Evolutionary conservation across 2,329 filamentous ascomycete species (phyloP).

Genomic region (Xenoacremonium recifei): DNA sequence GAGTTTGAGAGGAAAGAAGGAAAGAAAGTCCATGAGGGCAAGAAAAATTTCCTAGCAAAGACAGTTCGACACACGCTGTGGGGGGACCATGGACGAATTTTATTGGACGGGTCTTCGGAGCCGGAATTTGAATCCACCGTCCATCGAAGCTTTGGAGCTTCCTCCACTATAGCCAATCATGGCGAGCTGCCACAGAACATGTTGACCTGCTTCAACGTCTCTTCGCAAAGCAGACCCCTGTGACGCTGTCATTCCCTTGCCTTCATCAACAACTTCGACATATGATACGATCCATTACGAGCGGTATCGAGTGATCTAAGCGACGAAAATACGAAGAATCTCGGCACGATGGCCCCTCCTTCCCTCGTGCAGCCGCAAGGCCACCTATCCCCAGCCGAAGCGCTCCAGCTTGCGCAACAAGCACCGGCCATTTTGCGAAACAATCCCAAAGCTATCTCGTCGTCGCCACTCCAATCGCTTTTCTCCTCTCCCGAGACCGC

Average conservation of each 20-base stretch:
- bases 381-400: slow-evolving; percentile 54
- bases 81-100: background rate
- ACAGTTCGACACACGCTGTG: slow-evolving; percentile 5
- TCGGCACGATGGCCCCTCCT: slow-evolving; percentile 44
- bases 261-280: too few species aligned
- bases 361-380: slow-evolving; percentile 57
- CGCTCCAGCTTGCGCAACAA: slow-evolving; percentile 58
- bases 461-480: slow-evolving; percentile 53
- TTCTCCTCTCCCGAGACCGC: slow-evolving; percentile 64
- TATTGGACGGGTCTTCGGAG: background rate
- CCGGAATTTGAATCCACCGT: slow-evolving; percentile 13
- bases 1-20: too few species aligned
- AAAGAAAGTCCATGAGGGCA: slow-evolving; percentile 11
- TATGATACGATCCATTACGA: too few species aligned
- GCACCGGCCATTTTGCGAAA: slow-evolving; percentile 55
- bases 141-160: background rate
- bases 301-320: too few species aligned
- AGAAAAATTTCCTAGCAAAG: slow-evolving; percentile 19
- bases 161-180: slow-evolving; percentile 17
- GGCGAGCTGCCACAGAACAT: too few species aligned
- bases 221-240: too few species aligned
- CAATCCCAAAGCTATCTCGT: slow-evolving; percentile 52
- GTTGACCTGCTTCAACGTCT: too few species aligned
- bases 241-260: too few species aligned
- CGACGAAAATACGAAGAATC: too few species aligned